Percentiles rank a stretch among this genome's conserved stretches.
Conservation (phyloP, 1,284 basidiomycete genomes). For the Irpex lacteus region DNA sequence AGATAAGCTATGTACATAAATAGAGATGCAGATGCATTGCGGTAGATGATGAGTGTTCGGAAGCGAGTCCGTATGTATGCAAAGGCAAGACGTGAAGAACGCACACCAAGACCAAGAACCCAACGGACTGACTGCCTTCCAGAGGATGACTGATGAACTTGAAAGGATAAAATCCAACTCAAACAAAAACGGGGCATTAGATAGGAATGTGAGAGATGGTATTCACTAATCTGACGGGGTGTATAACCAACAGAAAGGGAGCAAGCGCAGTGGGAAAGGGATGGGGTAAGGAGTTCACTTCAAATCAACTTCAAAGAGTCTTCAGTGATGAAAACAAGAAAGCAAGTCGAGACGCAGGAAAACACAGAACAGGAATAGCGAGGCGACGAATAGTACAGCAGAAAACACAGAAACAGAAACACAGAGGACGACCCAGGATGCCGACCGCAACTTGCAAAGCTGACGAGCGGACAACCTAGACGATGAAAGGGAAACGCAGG, state of each 20-base stretch:
- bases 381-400: constrained; percentile 1
- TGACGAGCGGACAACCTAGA: not conserved
- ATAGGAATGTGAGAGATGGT: not conserved
- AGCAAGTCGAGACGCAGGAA: not conserved
- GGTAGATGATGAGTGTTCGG: no score
- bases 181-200: not conserved
- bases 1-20: no score
- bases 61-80: no score
- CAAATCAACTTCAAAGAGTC: not conserved
- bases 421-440: not conserved
- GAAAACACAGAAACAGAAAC: not conserved
- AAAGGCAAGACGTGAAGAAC: no score
- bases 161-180: not conserved
- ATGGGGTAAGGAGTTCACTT: not conserved
- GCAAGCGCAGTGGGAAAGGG: not conserved
- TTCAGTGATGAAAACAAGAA: not conserved
- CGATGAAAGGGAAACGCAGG: not conserved
- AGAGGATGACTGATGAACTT: no score
- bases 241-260: not conserved
- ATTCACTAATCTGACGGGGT: not conserved
- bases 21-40: no score
- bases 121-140: no score
- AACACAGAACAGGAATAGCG: not conserved
- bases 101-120: no score
- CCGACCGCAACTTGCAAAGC: not conserved